These are phyloP conservation scores for Mortierella sp. DNA, from an alignment of 371 early-diverging fungal genomes.

Conservation along the genomic window DNA sequence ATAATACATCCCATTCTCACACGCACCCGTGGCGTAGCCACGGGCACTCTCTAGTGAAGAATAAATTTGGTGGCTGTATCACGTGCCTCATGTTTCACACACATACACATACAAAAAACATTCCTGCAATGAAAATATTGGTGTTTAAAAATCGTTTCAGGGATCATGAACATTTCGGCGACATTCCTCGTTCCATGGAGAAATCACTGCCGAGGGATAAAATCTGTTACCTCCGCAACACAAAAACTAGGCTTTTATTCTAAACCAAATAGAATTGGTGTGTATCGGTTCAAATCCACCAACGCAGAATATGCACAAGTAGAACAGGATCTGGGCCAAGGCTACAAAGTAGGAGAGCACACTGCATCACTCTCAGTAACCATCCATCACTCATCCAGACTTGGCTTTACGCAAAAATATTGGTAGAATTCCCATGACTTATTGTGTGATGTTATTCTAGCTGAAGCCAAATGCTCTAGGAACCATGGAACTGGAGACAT, in stretches of 20 bases:
- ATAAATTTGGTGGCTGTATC: too few species aligned
- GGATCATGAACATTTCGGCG: conserved; percentile 15
- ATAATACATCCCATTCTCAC: too few species aligned
- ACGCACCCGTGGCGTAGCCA: too few species aligned
- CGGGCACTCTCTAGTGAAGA: too few species aligned
- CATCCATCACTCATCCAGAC: too few species aligned
- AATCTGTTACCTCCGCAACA: background rate
- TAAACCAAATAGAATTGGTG: background rate
- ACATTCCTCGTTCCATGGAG: conserved; percentile 7
- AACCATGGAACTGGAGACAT: conserved; percentile 64
- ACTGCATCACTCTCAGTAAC: background rate
- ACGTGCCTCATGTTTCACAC: too few species aligned
- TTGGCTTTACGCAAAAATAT: background rate
- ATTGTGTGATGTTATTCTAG: conserved; percentile 5
- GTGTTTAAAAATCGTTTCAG: background rate
- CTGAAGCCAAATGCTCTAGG: conserved; percentile 28
- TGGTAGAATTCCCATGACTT: background rate
- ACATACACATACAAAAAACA: background rate
- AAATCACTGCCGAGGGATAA: background rate
- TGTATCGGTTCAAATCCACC: conserved; percentile 7
- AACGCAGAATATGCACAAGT: background rate
- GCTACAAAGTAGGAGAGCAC: conserved; percentile 27
- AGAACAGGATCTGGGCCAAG: conserved; percentile 20
- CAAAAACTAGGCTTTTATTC: background rate
- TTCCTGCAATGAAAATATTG: background rate